A percentile compares a stretch with the other conserved stretches of the same genome.
These are phyloP conservation scores for Capsella rubella DNA, from an alignment of 441 rosid genomes.

Conservation along the genomic window DNA sequence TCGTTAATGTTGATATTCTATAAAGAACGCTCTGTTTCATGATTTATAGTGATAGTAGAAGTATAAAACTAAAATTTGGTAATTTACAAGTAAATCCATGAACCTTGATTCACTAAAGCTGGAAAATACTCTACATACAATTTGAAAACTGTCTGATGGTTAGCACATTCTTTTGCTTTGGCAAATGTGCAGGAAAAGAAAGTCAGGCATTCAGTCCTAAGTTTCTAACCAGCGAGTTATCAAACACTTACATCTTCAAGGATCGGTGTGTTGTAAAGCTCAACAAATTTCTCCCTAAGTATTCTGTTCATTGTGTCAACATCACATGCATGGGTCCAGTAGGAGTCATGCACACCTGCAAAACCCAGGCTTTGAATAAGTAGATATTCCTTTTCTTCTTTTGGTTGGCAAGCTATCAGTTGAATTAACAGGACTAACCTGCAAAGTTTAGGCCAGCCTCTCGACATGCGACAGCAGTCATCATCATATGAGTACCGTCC, in stretches of 20 bases:
- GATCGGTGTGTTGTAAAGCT: slow-evolving; percentile 81
- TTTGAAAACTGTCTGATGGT: neutral
- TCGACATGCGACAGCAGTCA: slow-evolving; percentile 96
- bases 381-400: neutral
- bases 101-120: neutral
- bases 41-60: neutral
- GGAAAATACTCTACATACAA: neutral
- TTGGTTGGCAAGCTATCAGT: neutral
- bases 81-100: neutral
- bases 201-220: neutral
- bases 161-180: slow-evolving; percentile 1
- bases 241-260: slow-evolving; percentile 88
- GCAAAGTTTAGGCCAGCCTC: slow-evolving; percentile 89
- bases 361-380: slow-evolving; percentile 11
- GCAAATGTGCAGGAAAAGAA: slow-evolving; percentile 22
- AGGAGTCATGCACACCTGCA: slow-evolving; percentile 98
- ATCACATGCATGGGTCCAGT: slow-evolving; percentile 97
- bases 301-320: slow-evolving; percentile 90
- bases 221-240: slow-evolving; percentile 21
- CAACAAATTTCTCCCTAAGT: slow-evolving; percentile 91
- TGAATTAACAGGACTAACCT: slow-evolving; percentile 54
- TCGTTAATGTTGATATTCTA: neutral
- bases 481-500: slow-evolving; percentile 99
- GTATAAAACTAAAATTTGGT: neutral
- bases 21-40: neutral